Conservation (phyloP, 164 flowering plant species). For the Umbilicus rupestris region DNA sequence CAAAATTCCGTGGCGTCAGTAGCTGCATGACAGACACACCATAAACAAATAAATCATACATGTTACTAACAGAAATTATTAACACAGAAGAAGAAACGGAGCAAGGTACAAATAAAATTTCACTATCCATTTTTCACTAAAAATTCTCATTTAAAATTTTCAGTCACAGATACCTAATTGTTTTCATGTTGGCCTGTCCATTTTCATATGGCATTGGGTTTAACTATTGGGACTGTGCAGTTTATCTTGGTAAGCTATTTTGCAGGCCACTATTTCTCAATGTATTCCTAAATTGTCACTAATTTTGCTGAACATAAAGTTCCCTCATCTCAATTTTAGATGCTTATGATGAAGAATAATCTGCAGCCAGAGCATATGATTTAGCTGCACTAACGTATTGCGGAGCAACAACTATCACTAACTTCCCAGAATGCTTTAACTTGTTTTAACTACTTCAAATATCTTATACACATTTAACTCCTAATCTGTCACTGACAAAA, state of each 20-base stretch:
- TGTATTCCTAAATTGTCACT: neutral
- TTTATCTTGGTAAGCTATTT: slow-evolving; percentile 9
- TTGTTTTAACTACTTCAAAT: neutral
- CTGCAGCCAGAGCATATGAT: slow-evolving; percentile 55
- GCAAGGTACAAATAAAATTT: slow-evolving; percentile 40
- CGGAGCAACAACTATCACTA: slow-evolving; percentile 40
- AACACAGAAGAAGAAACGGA: slow-evolving; percentile 52
- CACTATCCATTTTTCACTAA: neutral
- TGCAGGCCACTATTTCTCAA: neutral
- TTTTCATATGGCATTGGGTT: neutral
- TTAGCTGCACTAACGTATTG: slow-evolving; percentile 51
- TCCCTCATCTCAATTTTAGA: slow-evolving; percentile 18
- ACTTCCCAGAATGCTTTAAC: slow-evolving; percentile 9
- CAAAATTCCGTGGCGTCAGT: slow-evolving; percentile 60
- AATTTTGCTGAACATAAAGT: neutral
- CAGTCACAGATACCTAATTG: neutral
- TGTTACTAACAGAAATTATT: neutral
- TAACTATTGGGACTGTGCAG: neutral
- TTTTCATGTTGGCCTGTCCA: neutral
- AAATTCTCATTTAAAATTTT: neutral
- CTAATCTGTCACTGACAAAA: neutral
- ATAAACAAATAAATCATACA: neutral
- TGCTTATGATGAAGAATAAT: slow-evolving; percentile 54
- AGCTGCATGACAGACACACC: slow-evolving; percentile 20
- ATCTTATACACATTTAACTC: too few species aligned